These are phyloP conservation scores for Daldinia caldariorum DNA, from an alignment of 495 filamentous ascomycete genomes.

Conservation along the genomic window DNA sequence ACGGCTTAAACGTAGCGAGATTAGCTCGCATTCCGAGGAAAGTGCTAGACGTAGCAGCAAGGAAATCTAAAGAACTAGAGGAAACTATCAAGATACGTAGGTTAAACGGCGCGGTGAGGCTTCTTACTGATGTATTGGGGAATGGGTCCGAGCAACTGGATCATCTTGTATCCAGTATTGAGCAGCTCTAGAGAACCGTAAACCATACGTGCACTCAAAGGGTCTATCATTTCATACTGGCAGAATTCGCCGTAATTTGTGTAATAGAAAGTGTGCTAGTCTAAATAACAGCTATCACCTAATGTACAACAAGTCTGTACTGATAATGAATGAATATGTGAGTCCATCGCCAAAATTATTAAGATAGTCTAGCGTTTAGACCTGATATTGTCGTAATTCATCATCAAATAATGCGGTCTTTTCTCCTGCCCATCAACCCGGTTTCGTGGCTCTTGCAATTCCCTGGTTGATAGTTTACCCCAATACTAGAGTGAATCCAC, in stretches of 20 bases:
- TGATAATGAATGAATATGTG: conserved; percentile 7
- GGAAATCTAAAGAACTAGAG: conserved; percentile 85
- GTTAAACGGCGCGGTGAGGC: conserved; percentile 56
- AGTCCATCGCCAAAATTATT: conserved; percentile 15
- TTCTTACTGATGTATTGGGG: conserved; percentile 57
- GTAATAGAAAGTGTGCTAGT: conserved; percentile 8
- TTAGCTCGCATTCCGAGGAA: conserved; percentile 81
- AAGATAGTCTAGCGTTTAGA: conserved; percentile 16
- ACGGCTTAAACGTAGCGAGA: conserved; percentile 92
- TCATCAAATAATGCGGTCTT: conserved; percentile 5
- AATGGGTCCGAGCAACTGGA: conserved; percentile 53
- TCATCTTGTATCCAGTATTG: conserved; percentile 59
- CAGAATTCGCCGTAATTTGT: conserved; percentile 16
- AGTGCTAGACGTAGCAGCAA: conserved; percentile 78
- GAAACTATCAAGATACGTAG: conserved; percentile 70
- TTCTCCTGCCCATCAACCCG: background rate
- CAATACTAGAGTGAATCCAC: background rate
- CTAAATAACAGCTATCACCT: conserved; percentile 27
- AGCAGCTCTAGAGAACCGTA: conserved; percentile 53
- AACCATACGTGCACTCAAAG: background rate
- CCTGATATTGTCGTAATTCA: conserved; percentile 13
- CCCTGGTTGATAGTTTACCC: background rate
- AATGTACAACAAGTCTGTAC: conserved; percentile 31
- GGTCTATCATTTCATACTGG: background rate
- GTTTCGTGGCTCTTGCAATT: background rate